These are phyloP conservation scores for Ophiostoma perfectum DNA, from an alignment of 2,329 filamentous ascomycete species.

Conservation along the genomic window DNA sequence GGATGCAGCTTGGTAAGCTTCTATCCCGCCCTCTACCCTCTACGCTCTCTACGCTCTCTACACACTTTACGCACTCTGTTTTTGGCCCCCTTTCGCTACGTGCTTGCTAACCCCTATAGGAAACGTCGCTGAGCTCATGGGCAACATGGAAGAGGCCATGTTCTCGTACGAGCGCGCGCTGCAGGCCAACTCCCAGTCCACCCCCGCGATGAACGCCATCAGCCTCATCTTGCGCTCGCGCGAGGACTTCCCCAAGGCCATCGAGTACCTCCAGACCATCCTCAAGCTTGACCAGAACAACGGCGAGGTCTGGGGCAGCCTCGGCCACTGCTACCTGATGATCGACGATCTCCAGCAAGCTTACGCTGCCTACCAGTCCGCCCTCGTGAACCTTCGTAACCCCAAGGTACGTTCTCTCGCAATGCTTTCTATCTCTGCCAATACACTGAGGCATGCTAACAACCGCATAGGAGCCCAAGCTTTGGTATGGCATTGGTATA, in stretches of 20 bases:
- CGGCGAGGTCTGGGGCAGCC: constrained; percentile 92
- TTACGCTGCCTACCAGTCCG: constrained; percentile 94
- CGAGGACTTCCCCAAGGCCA: constrained; percentile 88
- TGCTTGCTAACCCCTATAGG: constrained; percentile 45
- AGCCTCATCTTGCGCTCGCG: constrained; percentile 85
- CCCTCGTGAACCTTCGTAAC: constrained; percentile 84
- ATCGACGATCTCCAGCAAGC: constrained; percentile 97
- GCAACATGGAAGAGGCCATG: constrained; percentile 83
- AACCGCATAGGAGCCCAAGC: constrained; percentile 63
- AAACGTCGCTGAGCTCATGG: constrained; percentile 78
- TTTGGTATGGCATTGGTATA: constrained; percentile 99
- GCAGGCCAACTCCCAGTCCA: constrained; percentile 79
- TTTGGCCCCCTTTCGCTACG: no score
- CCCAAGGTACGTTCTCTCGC: constrained; percentile 57
- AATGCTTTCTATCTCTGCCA: constrained; percentile 34
- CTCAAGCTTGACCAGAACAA: constrained; percentile 83
- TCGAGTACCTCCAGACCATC: constrained; percentile 88
- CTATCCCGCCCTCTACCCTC: not conserved
- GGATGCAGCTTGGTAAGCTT: constrained; percentile 82
- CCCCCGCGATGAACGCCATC: constrained; percentile 88
- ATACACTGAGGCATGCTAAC: constrained; percentile 30
- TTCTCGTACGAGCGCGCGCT: constrained; percentile 86
- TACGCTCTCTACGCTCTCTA: no score
- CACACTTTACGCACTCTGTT: no score
- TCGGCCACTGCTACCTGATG: constrained; percentile 98